phyloP scores from a whole-genome alignment of 1,139 yeast species.

The Lodderomyces margitis region DNA sequence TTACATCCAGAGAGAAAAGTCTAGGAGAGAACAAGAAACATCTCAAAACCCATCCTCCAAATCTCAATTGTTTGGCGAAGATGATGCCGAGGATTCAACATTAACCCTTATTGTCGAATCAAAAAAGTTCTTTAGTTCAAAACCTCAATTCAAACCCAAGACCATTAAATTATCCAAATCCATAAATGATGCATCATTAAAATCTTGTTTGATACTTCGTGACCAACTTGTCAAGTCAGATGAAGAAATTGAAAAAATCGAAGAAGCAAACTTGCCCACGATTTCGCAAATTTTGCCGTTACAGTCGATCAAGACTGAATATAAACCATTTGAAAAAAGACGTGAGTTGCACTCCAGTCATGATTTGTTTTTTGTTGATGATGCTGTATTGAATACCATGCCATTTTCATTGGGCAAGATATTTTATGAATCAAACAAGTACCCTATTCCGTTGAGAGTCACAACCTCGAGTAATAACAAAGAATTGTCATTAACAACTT shows the following conservation, averaged over 20 bases:
- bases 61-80: constrained; percentile 42
- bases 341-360: constrained; percentile 59
- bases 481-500: constrained; percentile 53
- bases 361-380: constrained; percentile 83
- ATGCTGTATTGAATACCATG: constrained; percentile 71
- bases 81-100: constrained; percentile 53
- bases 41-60: constrained; percentile 13
- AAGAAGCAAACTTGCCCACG: constrained; percentile 50
- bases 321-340: constrained; percentile 67
- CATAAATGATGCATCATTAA: constrained; percentile 46
- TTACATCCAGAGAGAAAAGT: constrained; percentile 29
- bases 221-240: constrained; percentile 60
- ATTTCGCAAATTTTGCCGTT: constrained; percentile 52
- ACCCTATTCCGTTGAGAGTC: constrained; percentile 71
- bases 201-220: constrained; percentile 70
- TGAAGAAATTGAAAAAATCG: constrained; percentile 60
- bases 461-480: constrained; percentile 32
- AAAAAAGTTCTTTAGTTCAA: constrained; percentile 60
- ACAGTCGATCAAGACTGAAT: constrained; percentile 61
- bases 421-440: constrained; percentile 59
- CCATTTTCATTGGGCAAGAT: constrained; percentile 83
- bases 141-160: constrained; percentile 73
- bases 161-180: constrained; percentile 55
- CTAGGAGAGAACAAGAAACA: constrained; percentile 22
- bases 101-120: constrained; percentile 61